Conservation (phyloP, 768 basidiomycete species). For the Russula griseocarnosa region DNA sequence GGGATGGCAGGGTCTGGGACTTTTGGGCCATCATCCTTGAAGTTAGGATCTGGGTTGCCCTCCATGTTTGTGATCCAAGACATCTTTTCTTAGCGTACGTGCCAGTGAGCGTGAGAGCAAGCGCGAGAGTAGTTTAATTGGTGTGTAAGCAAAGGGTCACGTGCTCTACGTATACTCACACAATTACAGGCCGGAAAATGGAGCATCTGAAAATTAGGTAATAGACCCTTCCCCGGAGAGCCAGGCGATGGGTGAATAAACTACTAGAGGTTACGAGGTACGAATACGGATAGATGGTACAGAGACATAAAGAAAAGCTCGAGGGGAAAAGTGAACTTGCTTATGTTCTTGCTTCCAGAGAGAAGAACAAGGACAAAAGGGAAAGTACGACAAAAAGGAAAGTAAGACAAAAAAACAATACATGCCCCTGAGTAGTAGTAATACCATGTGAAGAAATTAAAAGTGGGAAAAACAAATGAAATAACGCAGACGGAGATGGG, state of each 20-base stretch:
- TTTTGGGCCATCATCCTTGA: constrained; percentile 43
- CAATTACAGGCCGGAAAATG: constrained; percentile 18
- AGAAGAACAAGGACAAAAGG: background rate
- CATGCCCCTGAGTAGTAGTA: constrained; percentile 16
- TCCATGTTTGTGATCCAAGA: constrained; percentile 59
- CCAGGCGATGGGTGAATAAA: constrained; percentile 17
- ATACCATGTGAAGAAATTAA: constrained; percentile 17
- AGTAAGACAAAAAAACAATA: constrained; percentile 1
- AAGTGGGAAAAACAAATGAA: background rate
- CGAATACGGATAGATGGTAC: constrained; percentile 27
- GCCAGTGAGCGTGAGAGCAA: no score
- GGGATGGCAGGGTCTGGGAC: constrained; percentile 62
- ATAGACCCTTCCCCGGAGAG: constrained; percentile 14
- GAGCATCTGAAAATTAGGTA: constrained; percentile 27
- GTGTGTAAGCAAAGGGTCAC: background rate
- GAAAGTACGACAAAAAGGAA: background rate
- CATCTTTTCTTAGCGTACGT: no score
- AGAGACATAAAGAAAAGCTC: constrained; percentile 12
- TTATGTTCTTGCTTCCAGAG: constrained; percentile 19
- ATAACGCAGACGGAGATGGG: constrained; percentile 22
- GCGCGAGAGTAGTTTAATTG: no score
- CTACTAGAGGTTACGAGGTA: constrained; percentile 23
- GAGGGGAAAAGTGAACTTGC: background rate
- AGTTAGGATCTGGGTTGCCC: constrained; percentile 34
- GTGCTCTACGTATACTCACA: background rate